Evolutionary conservation across 441 rosid genomes (phyloP).

Genomic region (Gossypium schwendimanii): DNA sequence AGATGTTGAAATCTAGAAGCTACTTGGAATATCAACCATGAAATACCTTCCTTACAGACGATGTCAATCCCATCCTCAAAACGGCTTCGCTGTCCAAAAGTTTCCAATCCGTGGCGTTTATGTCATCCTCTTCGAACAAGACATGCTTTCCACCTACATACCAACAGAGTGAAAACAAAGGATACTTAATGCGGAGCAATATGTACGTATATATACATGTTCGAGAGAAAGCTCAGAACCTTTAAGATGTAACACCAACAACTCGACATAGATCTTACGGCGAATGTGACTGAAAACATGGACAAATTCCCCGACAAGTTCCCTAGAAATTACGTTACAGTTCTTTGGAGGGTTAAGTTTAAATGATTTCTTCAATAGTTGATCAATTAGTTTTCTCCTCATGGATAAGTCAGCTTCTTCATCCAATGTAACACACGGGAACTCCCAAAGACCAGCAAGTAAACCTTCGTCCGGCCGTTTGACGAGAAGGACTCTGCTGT

Average conservation of each 20-base stretch:
- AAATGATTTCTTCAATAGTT: constrained; percentile 49
- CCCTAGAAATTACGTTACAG: constrained; percentile 40
- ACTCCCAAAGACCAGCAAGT: constrained; percentile 98
- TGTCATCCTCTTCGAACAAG: constrained; percentile 30
- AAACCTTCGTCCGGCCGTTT: constrained; percentile 78
- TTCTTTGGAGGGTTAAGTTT: constrained; percentile 37
- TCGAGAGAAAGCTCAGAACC: constrained; percentile 33
- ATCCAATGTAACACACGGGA: constrained; percentile 54
- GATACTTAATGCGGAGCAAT: not conserved
- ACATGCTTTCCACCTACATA: constrained; percentile 32
- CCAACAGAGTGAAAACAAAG: not conserved
- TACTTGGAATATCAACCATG: not conserved
- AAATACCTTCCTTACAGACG: constrained; percentile 84
- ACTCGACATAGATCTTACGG: constrained; percentile 67
- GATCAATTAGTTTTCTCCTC: constrained; percentile 54
- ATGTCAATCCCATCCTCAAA: constrained; percentile 70
- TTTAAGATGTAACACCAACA: constrained; percentile 50
- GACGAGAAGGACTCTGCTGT: constrained; percentile 56
- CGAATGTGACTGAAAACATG: constrained; percentile 80
- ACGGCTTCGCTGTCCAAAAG: constrained; percentile 49
- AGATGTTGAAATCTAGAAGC: not conserved
- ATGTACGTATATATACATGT: not conserved
- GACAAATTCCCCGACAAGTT: constrained; percentile 72
- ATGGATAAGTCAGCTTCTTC: constrained; percentile 39
- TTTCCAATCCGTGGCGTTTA: constrained; percentile 41